Conservation (phyloP, 2,329 filamentous ascomycete genomes). For the Sarocladium strictum region DNA sequence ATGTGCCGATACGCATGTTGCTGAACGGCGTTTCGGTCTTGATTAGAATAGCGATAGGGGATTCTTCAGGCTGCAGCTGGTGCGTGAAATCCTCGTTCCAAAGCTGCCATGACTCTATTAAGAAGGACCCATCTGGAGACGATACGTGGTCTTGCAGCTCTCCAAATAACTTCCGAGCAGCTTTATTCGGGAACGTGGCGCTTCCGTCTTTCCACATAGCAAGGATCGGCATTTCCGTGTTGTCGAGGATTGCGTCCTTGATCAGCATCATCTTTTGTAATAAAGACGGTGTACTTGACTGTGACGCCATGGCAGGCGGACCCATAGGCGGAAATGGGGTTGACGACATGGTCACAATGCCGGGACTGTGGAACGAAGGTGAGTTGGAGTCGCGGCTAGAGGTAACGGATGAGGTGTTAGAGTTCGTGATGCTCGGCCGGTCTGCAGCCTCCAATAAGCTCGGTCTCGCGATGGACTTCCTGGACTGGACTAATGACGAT, state of each 20-base stretch:
- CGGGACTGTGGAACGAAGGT: constrained; percentile 45
- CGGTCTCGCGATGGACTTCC: constrained; percentile 32
- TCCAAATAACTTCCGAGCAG: constrained; percentile 48
- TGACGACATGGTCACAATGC: constrained; percentile 44
- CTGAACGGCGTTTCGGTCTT: constrained; percentile 54
- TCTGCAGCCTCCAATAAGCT: constrained; percentile 40
- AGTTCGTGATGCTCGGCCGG: constrained; percentile 35
- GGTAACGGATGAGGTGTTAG: constrained; percentile 39
- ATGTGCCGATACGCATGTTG: constrained; percentile 57
- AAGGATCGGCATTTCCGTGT: constrained; percentile 66
- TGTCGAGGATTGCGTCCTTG: constrained; percentile 73
- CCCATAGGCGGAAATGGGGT: constrained; percentile 62
- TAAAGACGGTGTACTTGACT: constrained; percentile 55
- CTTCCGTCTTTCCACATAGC: constrained; percentile 78
- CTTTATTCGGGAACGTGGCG: constrained; percentile 67
- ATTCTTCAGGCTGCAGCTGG: constrained; percentile 51
- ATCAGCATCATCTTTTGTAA: constrained; percentile 68
- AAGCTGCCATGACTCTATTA: constrained; percentile 54
- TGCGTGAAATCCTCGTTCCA: constrained; percentile 63
- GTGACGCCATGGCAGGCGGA: constrained; percentile 50
- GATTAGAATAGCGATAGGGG: constrained; percentile 61
- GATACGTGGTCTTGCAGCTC: constrained; percentile 33
- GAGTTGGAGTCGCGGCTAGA: constrained; percentile 44
- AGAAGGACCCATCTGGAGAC: constrained; percentile 43
- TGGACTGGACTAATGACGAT: constrained; percentile 24